phyloP scores from a whole-genome alignment of 2,329 filamentous ascomycete species.

The Lecanicillium sp. region DNA sequence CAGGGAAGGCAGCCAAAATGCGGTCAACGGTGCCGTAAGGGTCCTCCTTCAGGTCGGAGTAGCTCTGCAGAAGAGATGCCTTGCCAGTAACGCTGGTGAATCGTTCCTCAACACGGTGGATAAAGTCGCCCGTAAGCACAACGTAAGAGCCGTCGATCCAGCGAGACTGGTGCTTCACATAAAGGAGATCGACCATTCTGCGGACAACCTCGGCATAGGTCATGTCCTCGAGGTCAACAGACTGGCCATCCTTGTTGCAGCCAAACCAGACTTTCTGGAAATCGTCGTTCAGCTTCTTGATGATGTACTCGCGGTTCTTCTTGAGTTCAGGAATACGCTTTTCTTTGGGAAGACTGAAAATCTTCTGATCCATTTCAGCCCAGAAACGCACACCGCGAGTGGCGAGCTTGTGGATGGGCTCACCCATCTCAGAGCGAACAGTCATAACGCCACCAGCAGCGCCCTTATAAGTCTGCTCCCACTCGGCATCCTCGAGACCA shows the following conservation, averaged over 20 bases:
- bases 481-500: constrained; percentile 73
- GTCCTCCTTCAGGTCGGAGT: constrained; percentile 68
- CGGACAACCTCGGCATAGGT: constrained; percentile 84
- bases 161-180: constrained; percentile 79
- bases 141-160: constrained; percentile 87
- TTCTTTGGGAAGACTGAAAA: constrained; percentile 92
- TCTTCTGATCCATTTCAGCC: constrained; percentile 98
- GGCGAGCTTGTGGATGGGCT: constrained; percentile 97
- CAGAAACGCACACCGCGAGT: constrained; percentile 94
- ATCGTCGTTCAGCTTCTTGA: constrained; percentile 91
- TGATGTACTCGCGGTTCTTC: constrained; percentile 85
- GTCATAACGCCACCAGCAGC: constrained; percentile 91
- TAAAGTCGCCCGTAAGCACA: constrained; percentile 86
- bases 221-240: constrained; percentile 91
- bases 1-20: constrained; percentile 76
- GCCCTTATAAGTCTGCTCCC: constrained; percentile 92
- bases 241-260: constrained; percentile 69
- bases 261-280: constrained; percentile 98
- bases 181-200: constrained; percentile 83
- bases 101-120: constrained; percentile 92
- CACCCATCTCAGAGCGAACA: constrained; percentile 96
- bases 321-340: constrained; percentile 83
- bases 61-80: constrained; percentile 81
- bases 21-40: constrained; percentile 72
- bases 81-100: constrained; percentile 69